Evolutionary conservation across 768 basidiomycete genomes (phyloP).

Genomic region (Pholiota microspora): DNA sequence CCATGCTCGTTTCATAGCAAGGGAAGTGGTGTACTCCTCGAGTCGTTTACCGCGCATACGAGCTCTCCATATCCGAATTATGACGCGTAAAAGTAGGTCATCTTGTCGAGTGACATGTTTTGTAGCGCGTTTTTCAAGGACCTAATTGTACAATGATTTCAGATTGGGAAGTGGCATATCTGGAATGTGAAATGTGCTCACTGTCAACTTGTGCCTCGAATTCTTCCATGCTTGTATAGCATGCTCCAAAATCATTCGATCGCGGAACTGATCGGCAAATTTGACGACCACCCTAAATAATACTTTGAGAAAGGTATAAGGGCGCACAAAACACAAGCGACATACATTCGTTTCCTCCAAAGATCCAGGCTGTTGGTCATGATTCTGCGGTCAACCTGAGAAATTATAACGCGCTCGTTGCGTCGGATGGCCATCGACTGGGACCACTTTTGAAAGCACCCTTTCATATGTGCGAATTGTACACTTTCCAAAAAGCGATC

Average conservation of each 20-base stretch:
- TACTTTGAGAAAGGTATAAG: not conserved
- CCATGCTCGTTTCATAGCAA: slow-evolving; percentile 16
- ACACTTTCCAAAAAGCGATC: slow-evolving; percentile 42
- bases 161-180: not conserved
- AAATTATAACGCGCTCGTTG: slow-evolving; percentile 42
- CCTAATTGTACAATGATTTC: slow-evolving; percentile 32
- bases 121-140: slow-evolving; percentile 50
- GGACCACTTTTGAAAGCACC: slow-evolving; percentile 61
- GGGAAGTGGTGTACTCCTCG: slow-evolving; percentile 18
- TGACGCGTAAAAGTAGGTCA: slow-evolving; percentile 22
- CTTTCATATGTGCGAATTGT: slow-evolving; percentile 35
- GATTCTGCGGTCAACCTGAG: slow-evolving; percentile 47
- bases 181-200: slow-evolving; percentile 17
- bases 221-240: slow-evolving; percentile 56
- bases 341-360: slow-evolving; percentile 64
- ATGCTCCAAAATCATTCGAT: slow-evolving; percentile 37
- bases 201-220: slow-evolving; percentile 46
- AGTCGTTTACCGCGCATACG: slow-evolving; percentile 24
- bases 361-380: slow-evolving; percentile 42
- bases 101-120: slow-evolving; percentile 32
- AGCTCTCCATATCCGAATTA: slow-evolving; percentile 28
- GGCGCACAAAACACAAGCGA: slow-evolving; percentile 2
- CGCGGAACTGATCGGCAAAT: slow-evolving; percentile 11
- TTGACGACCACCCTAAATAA: slow-evolving; percentile 6
- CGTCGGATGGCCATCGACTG: slow-evolving; percentile 38